Base-by-base conservation (phyloP, 352 stramenopile species). In the Halophytophthora polymorphica region DNA sequence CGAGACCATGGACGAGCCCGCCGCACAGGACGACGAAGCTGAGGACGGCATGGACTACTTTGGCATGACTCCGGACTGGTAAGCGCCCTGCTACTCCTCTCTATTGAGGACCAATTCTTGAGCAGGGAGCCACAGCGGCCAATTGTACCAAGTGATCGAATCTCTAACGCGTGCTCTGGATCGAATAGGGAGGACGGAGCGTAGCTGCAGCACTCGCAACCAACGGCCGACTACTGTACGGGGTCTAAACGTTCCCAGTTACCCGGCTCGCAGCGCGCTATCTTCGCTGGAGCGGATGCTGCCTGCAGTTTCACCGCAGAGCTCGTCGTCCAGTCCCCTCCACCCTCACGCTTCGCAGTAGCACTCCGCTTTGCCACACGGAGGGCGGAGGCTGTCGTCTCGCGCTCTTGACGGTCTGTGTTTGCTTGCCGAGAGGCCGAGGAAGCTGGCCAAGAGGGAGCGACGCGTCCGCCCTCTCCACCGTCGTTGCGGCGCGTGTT, bases 41-140 rank as follows among this genome's bases (percentile, higher is more conserved):
- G 80, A 93, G 56, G 83, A 90, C 53, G 79, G 59, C 18, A 76
- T 87, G 56, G 83, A 91, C 61, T 89, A 91, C 69, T 91, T 90
- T 45, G 83, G 79, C 65, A 93, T 93, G 80, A 87, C 82, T 2
- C 71, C 75, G 33, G 83, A 93, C 65, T 93, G 80, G 80, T 93
- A 76, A 54, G 73, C 19, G 18, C 10, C n/a, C n/a, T n/a, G 25
- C 25, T 8, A 31, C 25, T 31, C 4, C 25, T 31, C 4, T 31
- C 25, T 31, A 31, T 8, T 31, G 25, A 4, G 4, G 4, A 31
- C 25, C 8, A 8, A 4, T 31, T 31, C 25, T 31, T 31, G 4
- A 4, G 25, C 8, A 31, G 25, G 4, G 25, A 31, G 25, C 25
- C 25, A 4, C 25, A 31, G 25, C 8, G 4, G 25, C 25, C 25